These are phyloP conservation scores for Trametes punicea DNA, from an alignment of 768 basidiomycete species.

Conservation along the genomic window DNA sequence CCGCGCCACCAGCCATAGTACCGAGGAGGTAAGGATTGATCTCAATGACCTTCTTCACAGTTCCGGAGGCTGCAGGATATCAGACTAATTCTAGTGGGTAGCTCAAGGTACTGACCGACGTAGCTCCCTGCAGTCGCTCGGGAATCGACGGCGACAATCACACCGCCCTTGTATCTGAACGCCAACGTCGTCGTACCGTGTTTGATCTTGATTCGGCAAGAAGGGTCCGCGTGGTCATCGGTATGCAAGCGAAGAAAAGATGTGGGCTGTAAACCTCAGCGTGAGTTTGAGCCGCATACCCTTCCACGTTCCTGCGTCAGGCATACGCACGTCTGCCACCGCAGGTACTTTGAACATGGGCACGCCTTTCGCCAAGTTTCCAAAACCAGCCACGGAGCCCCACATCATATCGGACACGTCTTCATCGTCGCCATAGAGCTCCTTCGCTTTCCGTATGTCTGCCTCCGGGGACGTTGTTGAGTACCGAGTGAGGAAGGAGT, in stretches of 20 bases:
- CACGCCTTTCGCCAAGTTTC: constrained; percentile 65
- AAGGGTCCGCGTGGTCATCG: constrained; percentile 91
- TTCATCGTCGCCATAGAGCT: constrained; percentile 55
- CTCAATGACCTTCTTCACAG: constrained; percentile 99
- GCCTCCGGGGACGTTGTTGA: constrained; percentile 51
- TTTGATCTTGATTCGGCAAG: constrained; percentile 95
- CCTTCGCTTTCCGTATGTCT: constrained; percentile 48
- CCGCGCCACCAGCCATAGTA: constrained; percentile 99
- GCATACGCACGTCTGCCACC: constrained; percentile 65
- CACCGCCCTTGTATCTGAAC: constrained; percentile 94
- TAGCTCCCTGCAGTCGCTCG: constrained; percentile 97
- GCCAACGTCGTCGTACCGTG: constrained; percentile 98
- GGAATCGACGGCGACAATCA: constrained; percentile 99
- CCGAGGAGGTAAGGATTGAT: constrained; percentile 99
- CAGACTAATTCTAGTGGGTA: not conserved
- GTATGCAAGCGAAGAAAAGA: constrained; percentile 91
- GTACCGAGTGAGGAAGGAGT: constrained; percentile 64
- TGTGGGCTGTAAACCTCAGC: constrained; percentile 57
- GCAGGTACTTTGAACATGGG: constrained; percentile 72
- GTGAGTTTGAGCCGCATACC: not conserved
- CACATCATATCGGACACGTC: constrained; percentile 67
- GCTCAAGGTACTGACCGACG: constrained; percentile 67
- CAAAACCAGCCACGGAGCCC: constrained; percentile 84
- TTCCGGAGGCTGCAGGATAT: constrained; percentile 72
- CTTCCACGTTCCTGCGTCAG: not conserved